Evolutionary conservation across 768 basidiomycete species (phyloP), one percentile per base, ranked within the genome.

Genomic region (Serendipita sp.): DNA sequence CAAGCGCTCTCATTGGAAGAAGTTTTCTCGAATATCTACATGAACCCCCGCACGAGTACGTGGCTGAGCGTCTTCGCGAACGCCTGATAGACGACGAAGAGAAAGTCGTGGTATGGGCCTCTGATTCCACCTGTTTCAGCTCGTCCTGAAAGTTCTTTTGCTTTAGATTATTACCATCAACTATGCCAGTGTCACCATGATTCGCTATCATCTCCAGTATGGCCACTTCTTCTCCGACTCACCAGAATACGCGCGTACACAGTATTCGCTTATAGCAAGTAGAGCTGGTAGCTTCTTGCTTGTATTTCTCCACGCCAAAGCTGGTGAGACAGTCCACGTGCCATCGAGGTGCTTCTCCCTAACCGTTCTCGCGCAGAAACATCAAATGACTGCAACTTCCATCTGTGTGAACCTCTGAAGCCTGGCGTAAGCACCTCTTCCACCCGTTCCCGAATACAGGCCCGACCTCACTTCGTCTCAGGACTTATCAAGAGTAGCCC

Each of bases 221-320:
- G 28, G 28, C 36, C 56, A 60, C 11, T 60, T 16, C 16, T 3
- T 60, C 30, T 28, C 18, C 16, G 36, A 34, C 35, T 30, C 28
- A 35, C 56, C 56, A 32, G 34, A 60, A n/a, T 60, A 60, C 56
- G 18, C 56, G 30, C 35, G 10, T 30, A 34, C 16, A n/a, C 56
- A 60, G 36, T 60, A 34, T 60, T n/a, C 16, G n/a, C 4, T 60
- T 3, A 36, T 38, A 35, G 56, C 35, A n/a, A 60, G 34, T 38
- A 60, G 56, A 60, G 56, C 56, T n/a, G 56, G 28, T 18, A 35
- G 56, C 56, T 60, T 60, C 35, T n/a, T 60, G 16, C 56, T 60
- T n/a, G 56, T 38, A 10, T 60, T 60, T 35, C 34, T 60, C 16
- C 56, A 60, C 34, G 56, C 35, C 56, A 60, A 60, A 38, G 56